Evolutionary conservation across 2,329 filamentous ascomycete species (phyloP).

Genomic region (Esteya vermicola): DNA sequence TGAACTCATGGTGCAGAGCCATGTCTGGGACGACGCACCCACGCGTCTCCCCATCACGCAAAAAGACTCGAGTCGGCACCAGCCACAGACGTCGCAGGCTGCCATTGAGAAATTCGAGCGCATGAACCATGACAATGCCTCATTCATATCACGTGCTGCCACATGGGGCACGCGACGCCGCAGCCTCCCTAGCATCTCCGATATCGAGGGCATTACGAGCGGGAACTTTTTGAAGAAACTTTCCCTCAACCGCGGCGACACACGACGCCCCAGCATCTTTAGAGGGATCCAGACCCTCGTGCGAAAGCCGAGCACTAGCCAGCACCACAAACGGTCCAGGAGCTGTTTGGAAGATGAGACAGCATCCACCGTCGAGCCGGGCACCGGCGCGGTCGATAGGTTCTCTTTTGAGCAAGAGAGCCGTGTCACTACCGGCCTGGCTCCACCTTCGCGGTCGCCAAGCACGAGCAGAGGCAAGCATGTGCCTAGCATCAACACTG

Average conservation of each 20-base stretch:
- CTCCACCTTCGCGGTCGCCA: conserved; percentile 32
- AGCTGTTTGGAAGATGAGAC: conserved; percentile 22
- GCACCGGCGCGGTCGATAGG: conserved; percentile 11
- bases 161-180: conserved; percentile 57
- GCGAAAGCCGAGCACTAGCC: conserved; percentile 31
- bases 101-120: conserved; percentile 39
- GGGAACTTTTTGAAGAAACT: conserved; percentile 51
- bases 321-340: conserved; percentile 31
- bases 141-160: conserved; percentile 46
- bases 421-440: conserved; percentile 25
- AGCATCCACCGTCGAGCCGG: conserved; percentile 14
- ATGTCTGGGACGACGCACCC: conserved; percentile 35
- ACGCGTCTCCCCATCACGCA: conserved; percentile 28
- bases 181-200: conserved; percentile 44
- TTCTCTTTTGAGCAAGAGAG: conserved; percentile 16
- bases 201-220: conserved; percentile 44
- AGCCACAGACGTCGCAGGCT: conserved; percentile 36
- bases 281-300: conserved; percentile 35
- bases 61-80: conserved; percentile 16
- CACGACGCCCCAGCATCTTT: conserved; percentile 38
- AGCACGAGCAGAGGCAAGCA: conserved; percentile 36
- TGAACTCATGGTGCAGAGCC: conserved; percentile 32
- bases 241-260: conserved; percentile 33
- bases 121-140: conserved; percentile 40
- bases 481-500: conserved; percentile 44